phyloP scores from a whole-genome alignment of 106 monocot species.

The Narthecium ossifragum region DNA sequence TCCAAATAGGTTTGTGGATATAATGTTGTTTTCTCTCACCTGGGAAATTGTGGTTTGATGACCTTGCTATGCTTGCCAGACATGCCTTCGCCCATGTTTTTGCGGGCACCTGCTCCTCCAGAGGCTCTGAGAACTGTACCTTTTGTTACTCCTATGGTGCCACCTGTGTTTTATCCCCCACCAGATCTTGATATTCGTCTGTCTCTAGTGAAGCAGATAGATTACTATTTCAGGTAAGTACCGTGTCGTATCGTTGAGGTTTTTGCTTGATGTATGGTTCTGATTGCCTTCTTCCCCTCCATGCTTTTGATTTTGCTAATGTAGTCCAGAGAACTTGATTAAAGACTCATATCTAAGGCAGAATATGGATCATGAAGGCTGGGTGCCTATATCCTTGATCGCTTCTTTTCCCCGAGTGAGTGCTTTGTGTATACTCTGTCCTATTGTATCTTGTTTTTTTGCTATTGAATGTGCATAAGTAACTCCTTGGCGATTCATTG shows the following conservation, averaged over 20 bases:
- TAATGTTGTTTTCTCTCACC: too few species aligned
- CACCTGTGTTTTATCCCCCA: conserved; percentile 11
- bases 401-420: conserved; percentile 80
- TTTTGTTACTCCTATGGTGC: conserved; percentile 30
- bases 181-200: conserved; percentile 31
- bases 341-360: conserved; percentile 66
- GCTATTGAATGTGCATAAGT: too few species aligned
- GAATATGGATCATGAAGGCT: conserved; percentile 90
- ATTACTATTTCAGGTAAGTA: conserved; percentile 96
- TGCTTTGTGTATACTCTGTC: conserved; percentile 9
- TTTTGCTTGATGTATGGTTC: background rate
- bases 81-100: conserved; percentile 46
- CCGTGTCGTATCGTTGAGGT: too few species aligned
- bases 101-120: conserved; percentile 24
- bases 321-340: conserved; percentile 77
- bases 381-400: conserved; percentile 80
- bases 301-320: background rate
- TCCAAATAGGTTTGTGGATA: background rate
- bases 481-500: too few species aligned
- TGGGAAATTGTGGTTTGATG: background rate
- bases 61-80: conserved; percentile 22
- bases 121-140: conserved; percentile 36
- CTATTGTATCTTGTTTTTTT: background rate
- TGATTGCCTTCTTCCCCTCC: background rate
- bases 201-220: conserved; percentile 65